Base-by-base conservation (phyloP, 192 early-diverging fungal genomes). In the Gorgonomyces haynaldii region DNA sequence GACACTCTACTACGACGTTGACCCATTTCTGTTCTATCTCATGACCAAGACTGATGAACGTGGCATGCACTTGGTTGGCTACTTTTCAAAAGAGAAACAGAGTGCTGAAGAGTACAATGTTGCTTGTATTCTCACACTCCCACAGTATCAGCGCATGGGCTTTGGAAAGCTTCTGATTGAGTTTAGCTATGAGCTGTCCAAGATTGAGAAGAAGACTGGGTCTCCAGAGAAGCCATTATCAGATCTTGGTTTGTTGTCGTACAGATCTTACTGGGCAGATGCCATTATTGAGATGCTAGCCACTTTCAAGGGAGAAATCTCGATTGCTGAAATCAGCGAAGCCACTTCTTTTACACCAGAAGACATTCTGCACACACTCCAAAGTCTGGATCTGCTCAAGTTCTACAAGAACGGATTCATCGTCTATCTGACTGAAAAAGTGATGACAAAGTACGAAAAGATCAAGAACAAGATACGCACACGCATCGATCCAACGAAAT, bases 81-180 rank as follows among this genome's bases (percentile, higher is more conserved):
- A 99, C 61, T 99, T 99, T 61, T 93, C 89, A 40, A 99, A 99
- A 60, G 96, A 99, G 54, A 99, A 99, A 67, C 93, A 94, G 57
- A 90, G 86, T 1, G 67, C 82, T 1, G 90, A 95, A 42, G 87
- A 90, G 42, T 99, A 96, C 71, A 99, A 99, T 62, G 70, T 99
- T 19, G 93, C 96, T 0, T 99, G 96, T 68, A 99, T 99, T 50
- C 60, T 99, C 42, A 99, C 96, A 8, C 71, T 99, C 45, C 96
- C 96, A 9, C 91, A 95, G 57, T 83, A 91, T 56, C 96, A 99
- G 69, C 72, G 93, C 21, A 85, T 80, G 79, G 96, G 96, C 13
- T 99, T 80, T 58, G 96, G 96, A 3, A 84, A 89, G 29, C 65
- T 93, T 26, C 57, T 99, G 46, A 99, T 99, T 45, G 74, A 79